Evolutionary conservation across 352 stramenopile genomes (phyloP), one percentile per base, ranked within the genome.

Genomic region (Globisporangium uncinulatum): DNA sequence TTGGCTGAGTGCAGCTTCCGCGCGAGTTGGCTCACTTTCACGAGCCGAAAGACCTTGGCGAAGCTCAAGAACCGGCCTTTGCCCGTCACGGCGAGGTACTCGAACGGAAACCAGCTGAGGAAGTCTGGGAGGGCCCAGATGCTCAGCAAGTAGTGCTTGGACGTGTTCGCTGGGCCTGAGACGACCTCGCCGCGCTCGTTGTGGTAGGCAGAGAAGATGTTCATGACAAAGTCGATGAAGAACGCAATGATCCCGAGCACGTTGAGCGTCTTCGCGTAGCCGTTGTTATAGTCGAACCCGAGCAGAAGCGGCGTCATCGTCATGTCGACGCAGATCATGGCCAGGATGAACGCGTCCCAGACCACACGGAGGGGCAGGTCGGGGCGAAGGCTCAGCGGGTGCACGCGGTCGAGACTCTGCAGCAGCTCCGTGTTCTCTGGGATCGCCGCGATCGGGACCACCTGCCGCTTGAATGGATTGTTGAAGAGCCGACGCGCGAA

Each of bases 61-160:
- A 87, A 73, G 48, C 74, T 71, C n/a, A 89, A 66, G 57, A 85
- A 71, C 10, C 71, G 73, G 3, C 79, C 75, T 51, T 76, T 59
- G 20, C 55, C 63, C 0, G 64, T 65, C 3, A 57, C 32, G 7
- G 66, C 63, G 8, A 89, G 17, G 34, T 73, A 61, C 34, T 87
- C 76, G 41, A 89, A 85, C 7, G 76, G 79, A 50, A 89, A 85
- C 74, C 74, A 89, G 39, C 73, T 80, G n/a, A 89, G 63, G 24
- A 89, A 80, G 37, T 89, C 79, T 0, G 75, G 71, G 6, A 87
- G 32, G 3, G 76, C 79, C 76, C 76, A 84, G 11, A 70, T 44
- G 51, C 76, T 85, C 10, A 74, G 14, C 14, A 89, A 32, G 54
- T 89, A 89, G 59, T 86, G 69, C 14, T 48, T 58, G 1, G 67